These are phyloP conservation scores for Leucaena leucocephala DNA, from an alignment of 306 rosid species.

Conservation along the genomic window DNA sequence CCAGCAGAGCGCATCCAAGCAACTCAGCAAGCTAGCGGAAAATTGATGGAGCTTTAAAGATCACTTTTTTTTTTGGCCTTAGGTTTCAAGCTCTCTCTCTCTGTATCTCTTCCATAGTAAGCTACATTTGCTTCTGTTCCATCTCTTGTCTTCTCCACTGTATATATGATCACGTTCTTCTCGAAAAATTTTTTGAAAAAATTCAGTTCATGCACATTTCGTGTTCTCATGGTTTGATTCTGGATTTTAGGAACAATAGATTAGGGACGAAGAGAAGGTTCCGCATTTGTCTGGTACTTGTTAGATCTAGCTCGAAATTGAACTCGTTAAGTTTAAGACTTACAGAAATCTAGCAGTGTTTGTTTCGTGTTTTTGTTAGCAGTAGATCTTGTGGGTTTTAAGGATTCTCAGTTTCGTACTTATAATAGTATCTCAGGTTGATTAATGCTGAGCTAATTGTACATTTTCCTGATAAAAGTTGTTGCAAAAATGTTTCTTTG, in stretches of 20 bases:
- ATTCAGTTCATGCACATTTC: not conserved
- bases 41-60: conserved; percentile 45
- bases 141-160: conserved; percentile 14
- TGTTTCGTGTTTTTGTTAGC: not conserved
- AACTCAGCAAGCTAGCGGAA: not conserved
- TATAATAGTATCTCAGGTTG: not conserved
- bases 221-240: conserved; percentile 36
- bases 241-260: conserved; percentile 51
- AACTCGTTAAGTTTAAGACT: not conserved
- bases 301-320: conserved; percentile 55
- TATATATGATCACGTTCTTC: not conserved
- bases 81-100: conserved; percentile 9
- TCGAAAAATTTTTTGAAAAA: not conserved
- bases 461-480: not conserved
- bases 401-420: conserved; percentile 13
- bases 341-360: conserved; percentile 21
- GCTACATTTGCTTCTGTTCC: not conserved
- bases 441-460: not conserved
- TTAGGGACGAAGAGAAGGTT: conserved; percentile 40
- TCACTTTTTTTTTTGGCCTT: conserved; percentile 6
- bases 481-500: not conserved
- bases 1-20: conserved; percentile 30
- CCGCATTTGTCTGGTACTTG: conserved; percentile 51
- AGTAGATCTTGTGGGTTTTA: conserved; percentile 42
- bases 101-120: not conserved